Evolutionary conservation across 371 early-diverging fungal species (phyloP).

Genomic region (Actinomortierella wolfii): DNA sequence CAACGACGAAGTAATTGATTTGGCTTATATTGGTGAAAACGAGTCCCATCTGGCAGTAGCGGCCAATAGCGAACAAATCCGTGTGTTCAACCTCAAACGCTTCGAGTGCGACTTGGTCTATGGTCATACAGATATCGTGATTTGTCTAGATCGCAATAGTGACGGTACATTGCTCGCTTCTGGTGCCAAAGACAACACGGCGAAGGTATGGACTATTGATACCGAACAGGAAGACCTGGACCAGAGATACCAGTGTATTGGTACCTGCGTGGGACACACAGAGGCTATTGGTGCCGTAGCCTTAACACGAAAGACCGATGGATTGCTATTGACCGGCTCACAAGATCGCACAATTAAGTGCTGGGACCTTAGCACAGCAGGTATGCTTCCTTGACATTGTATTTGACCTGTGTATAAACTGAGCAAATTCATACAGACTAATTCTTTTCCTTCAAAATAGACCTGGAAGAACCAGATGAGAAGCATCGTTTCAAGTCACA

Average conservation of each 20-base stretch:
- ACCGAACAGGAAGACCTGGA: constrained; percentile 54
- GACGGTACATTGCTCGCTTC: constrained; percentile 77
- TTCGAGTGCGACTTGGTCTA: constrained; percentile 83
- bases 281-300: constrained; percentile 90
- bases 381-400: constrained; percentile 19
- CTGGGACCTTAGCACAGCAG: constrained; percentile 79
- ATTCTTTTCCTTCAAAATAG: constrained; percentile 21
- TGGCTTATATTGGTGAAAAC: constrained; percentile 74
- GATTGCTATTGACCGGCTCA: constrained; percentile 78
- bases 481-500: constrained; percentile 62
- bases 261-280: constrained; percentile 87
- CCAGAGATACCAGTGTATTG: constrained; percentile 64
- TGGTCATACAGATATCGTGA: constrained; percentile 88
- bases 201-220: constrained; percentile 76
- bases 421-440: not conserved
- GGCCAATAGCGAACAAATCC: constrained; percentile 90
- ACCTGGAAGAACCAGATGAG: constrained; percentile 51
- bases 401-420: not conserved
- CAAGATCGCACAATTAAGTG: constrained; percentile 94
- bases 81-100: constrained; percentile 82
- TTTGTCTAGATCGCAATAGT: constrained; percentile 72
- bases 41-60: constrained; percentile 84
- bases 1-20: constrained; percentile 94
- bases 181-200: constrained; percentile 91
- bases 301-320: constrained; percentile 62